A percentile compares a stretch with the other conserved stretches of the same genome.
Conservation (phyloP, 192 early-diverging fungal species). For the Linnemannia hyalina region DNA sequence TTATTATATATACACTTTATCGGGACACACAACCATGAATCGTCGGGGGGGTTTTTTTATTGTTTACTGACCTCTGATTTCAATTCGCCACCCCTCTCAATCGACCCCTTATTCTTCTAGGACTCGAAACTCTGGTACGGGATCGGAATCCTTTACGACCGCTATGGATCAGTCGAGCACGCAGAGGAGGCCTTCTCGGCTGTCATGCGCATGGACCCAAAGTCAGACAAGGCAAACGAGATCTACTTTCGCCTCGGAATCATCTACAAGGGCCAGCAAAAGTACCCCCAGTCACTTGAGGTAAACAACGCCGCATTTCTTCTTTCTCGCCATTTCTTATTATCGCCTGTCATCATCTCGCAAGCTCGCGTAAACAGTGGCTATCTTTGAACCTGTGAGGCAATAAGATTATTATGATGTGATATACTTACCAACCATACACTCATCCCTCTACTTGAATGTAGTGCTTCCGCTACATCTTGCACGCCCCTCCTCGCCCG, state of each 20-base stretch:
- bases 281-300: conserved; percentile 76
- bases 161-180: conserved; percentile 94
- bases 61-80: background rate
- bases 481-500: conserved; percentile 90
- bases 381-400: background rate
- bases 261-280: conserved; percentile 93
- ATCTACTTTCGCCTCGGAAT: conserved; percentile 97
- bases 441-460: conserved; percentile 9
- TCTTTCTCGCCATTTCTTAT: background rate
- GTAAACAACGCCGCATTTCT: conserved; percentile 46
- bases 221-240: conserved; percentile 96
- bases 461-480: conserved; percentile 91
- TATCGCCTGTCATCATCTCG: no score
- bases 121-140: conserved; percentile 99
- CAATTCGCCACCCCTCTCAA: background rate
- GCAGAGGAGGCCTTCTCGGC: conserved; percentile 96
- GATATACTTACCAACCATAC: no score
- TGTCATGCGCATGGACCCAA: conserved; percentile 93
- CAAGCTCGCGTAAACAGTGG: background rate
- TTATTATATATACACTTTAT: background rate
- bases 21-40: background rate
- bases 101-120: conserved; percentile 49
- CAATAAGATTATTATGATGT: background rate
- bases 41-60: no score
- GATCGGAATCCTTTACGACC: conserved; percentile 97